A percentile compares a stretch with the other conserved stretches of the same genome.
Evolutionary conservation across 2,329 filamentous ascomycete genomes (phyloP).

Genomic region (Fusarium heterosporum): DNA sequence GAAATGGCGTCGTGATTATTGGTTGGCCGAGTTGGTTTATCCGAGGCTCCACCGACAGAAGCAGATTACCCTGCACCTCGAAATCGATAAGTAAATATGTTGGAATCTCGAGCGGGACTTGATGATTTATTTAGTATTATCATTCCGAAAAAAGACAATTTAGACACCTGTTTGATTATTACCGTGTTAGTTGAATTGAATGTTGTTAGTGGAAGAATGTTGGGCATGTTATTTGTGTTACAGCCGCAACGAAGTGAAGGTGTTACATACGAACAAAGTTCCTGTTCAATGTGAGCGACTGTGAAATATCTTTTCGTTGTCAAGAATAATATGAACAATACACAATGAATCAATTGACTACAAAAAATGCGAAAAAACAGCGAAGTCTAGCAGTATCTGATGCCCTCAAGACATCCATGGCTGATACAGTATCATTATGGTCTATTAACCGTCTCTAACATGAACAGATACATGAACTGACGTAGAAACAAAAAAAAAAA

Average conservation of each 20-base stretch:
- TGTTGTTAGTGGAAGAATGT: no score
- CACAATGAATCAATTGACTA: no score
- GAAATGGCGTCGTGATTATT: slow-evolving; percentile 48
- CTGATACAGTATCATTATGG: neutral
- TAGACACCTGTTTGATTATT: no score
- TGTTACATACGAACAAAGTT: no score
- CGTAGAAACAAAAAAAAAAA: neutral
- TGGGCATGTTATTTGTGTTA: no score
- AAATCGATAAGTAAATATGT: neutral
- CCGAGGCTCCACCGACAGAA: slow-evolving; percentile 45
- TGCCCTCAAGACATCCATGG: neutral
- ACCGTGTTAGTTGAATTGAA: no score
- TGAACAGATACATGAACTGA: neutral
- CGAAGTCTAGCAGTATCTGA: neutral
- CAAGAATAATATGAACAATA: no score
- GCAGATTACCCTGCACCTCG: slow-evolving; percentile 31
- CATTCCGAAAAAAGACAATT: neutral
- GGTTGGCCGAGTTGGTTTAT: slow-evolving; percentile 39
- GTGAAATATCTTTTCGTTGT: no score
- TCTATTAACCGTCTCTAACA: slow-evolving; percentile 14
- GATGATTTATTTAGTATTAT: no score
- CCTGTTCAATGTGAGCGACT: no score
- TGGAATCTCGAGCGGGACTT: neutral
- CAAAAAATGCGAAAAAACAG: neutral
- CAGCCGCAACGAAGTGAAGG: no score